A percentile compares a stretch with the other conserved stretches of the same genome.
Conservation (phyloP, 1,139 yeast genomes). For the Hyphopichia burtonii region DNA sequence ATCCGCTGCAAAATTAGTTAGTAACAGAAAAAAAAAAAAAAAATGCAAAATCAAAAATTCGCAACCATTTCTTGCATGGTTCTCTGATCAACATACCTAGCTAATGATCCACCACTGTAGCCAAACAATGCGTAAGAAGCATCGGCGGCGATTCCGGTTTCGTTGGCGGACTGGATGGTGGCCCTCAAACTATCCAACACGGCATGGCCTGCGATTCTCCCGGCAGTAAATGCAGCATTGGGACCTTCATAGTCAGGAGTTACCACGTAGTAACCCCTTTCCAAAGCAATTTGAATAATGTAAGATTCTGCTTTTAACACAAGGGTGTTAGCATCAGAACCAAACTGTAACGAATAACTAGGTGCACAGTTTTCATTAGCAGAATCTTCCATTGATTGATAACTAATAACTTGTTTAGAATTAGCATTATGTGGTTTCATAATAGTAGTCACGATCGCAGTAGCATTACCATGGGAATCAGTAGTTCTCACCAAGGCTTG, state of each 20-base stretch:
- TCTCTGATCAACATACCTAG: constrained; percentile 7
- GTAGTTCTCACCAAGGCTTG: constrained; percentile 32
- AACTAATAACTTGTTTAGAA: constrained; percentile 19
- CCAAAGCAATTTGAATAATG: constrained; percentile 17
- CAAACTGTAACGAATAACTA: constrained; percentile 12
- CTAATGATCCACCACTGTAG: constrained; percentile 29
- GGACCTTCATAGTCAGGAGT: constrained; percentile 25
- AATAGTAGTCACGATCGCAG: constrained; percentile 30
- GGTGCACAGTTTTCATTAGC: constrained; percentile 13
- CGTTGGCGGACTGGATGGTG: constrained; percentile 13
- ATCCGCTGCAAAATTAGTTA: constrained; percentile 13
- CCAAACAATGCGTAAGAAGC: constrained; percentile 26
- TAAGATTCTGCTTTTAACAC: constrained; percentile 19
- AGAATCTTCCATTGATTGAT: constrained; percentile 15
- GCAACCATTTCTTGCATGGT: no score
- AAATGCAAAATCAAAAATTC: background rate
- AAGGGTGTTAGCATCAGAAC: constrained; percentile 10
- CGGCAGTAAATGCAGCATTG: constrained; percentile 21
- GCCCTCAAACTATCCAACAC: constrained; percentile 23
- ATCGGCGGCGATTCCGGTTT: constrained; percentile 18
- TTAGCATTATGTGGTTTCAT: constrained; percentile 29
- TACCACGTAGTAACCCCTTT: constrained; percentile 26
- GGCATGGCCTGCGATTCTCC: constrained; percentile 22
- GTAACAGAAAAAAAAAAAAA: background rate
- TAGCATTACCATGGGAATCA: constrained; percentile 29